Base-by-base conservation (phyloP, 2,329 filamentous ascomycete genomes). In the Bipolaris sorokiniana region DNA sequence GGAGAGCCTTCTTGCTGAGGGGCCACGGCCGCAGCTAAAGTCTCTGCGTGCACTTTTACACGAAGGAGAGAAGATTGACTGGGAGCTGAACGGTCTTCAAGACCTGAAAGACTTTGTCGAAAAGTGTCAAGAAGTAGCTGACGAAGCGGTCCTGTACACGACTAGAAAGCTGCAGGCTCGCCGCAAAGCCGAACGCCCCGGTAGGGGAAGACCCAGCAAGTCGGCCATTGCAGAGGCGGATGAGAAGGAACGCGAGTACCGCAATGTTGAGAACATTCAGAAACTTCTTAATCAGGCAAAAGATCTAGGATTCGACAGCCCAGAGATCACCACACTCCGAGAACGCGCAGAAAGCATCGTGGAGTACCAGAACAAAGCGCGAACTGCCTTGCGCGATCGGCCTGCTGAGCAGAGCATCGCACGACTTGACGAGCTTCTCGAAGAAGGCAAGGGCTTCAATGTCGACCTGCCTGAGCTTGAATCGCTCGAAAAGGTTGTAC, bases 111-210 rank as follows among this genome's bases (percentile, higher is more conserved):
- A 89, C 65, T 99, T 96, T 79, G 95, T 99, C 75, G 92, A 97
- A 68, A 89, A 91, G 70, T 98, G 95, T 81, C 96, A 97, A 77
- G 92, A 96, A 74, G 97, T 96, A 90, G 92, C 97, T 62, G 95
- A 98, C 70, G 94, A 98, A 79, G 95, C 95, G 64, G 95, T 91
- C 70, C 93, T 90, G 73, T 99, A 96, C 81, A 97, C 93, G 71
- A 93, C 95, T 57, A 90, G 95, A 67, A 99, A 99, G 80, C 94
- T 97, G 80, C 94, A 97, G 78, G 96, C 96, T 72, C 90, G 95
- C 62, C 91, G 94, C 60, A 98, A 98, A 79, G 96, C 90, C 76
- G 94, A 97, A 70, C 95, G 92, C 72, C 86, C 86, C 42, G 95
- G 90, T 87, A 90, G 92, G 63, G 86, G 87, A 54, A 85, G 88